Evolutionary conservation across 768 basidiomycete genomes (phyloP).

Genomic region (Amylocystis lapponica): DNA sequence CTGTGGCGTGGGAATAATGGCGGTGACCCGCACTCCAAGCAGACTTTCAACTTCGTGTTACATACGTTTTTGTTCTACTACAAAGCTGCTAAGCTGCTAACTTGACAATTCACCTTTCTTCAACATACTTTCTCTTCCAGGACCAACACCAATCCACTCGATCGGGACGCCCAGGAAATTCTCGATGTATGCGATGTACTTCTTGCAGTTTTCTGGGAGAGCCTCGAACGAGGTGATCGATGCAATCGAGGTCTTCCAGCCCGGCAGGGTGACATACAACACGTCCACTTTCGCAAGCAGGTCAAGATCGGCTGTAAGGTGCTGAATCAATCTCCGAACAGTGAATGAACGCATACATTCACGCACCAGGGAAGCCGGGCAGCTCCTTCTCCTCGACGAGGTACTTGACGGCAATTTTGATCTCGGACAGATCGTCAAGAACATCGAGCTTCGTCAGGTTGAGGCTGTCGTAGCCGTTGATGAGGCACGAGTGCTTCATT

Average conservation of each 20-base stretch:
- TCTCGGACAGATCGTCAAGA: conserved; percentile 76
- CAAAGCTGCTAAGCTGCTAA: too few species aligned
- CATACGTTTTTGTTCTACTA: neutral
- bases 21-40: neutral
- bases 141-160: conserved; percentile 93
- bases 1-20: conserved; percentile 22
- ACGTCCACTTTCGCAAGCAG: conserved; percentile 75
- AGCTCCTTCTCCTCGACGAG: conserved; percentile 70
- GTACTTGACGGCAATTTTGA: conserved; percentile 86
- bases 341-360: neutral
- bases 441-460: conserved; percentile 98
- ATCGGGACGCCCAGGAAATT: conserved; percentile 63
- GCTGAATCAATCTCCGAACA: neutral
- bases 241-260: conserved; percentile 83
- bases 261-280: conserved; percentile 81
- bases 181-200: conserved; percentile 87
- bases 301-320: conserved; percentile 71
- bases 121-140: conserved; percentile 77
- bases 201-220: conserved; percentile 79
- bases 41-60: neutral
- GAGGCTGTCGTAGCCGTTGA: conserved; percentile 92
- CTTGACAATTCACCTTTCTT: too few species aligned
- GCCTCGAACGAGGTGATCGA: conserved; percentile 56
- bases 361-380: conserved; percentile 80
- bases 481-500: conserved; percentile 83